phyloP scores from a whole-genome alignment of 495 filamentous ascomycete genomes.

The Evernia prunastri region DNA sequence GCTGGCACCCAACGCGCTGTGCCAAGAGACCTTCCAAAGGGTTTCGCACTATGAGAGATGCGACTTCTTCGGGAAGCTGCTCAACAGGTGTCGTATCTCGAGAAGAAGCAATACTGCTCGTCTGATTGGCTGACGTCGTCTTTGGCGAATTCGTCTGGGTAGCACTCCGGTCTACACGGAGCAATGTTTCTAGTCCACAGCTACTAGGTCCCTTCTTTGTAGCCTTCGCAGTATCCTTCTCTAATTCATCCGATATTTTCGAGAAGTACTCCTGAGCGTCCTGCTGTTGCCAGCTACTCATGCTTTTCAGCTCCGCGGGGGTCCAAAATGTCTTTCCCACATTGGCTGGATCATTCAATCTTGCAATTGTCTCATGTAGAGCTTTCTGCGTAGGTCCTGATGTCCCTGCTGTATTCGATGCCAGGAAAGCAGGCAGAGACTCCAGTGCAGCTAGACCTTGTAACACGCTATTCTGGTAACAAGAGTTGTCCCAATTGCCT shows the following conservation, averaged over 20 bases:
- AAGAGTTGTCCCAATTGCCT: slow-evolving; percentile 89
- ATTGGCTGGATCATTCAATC: slow-evolving; percentile 59
- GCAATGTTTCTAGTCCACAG: slow-evolving; percentile 34
- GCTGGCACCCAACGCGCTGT: slow-evolving; percentile 81
- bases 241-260: slow-evolving; percentile 78
- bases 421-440: slow-evolving; percentile 49
- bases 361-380: slow-evolving; percentile 56
- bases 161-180: not conserved
- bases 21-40: slow-evolving; percentile 85
- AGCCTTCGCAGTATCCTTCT: slow-evolving; percentile 61
- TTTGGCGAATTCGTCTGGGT: slow-evolving; percentile 15
- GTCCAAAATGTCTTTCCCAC: slow-evolving; percentile 72
- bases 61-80: slow-evolving; percentile 22
- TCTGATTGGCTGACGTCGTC: not conserved
- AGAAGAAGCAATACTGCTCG: not conserved
- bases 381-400: slow-evolving; percentile 46
- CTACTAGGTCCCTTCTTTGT: slow-evolving; percentile 39
- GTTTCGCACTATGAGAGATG: slow-evolving; percentile 38
- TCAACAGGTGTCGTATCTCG: not conserved
- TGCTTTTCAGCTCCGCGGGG: slow-evolving; percentile 66
- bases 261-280: slow-evolving; percentile 98
- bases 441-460: slow-evolving; percentile 75
- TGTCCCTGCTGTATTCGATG: slow-evolving; percentile 37
- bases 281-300: slow-evolving; percentile 93
- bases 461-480: slow-evolving; percentile 95